These are phyloP conservation scores for Ganoderma resinaceum DNA, from an alignment of 1,284 basidiomycete genomes.

Conservation along the genomic window DNA sequence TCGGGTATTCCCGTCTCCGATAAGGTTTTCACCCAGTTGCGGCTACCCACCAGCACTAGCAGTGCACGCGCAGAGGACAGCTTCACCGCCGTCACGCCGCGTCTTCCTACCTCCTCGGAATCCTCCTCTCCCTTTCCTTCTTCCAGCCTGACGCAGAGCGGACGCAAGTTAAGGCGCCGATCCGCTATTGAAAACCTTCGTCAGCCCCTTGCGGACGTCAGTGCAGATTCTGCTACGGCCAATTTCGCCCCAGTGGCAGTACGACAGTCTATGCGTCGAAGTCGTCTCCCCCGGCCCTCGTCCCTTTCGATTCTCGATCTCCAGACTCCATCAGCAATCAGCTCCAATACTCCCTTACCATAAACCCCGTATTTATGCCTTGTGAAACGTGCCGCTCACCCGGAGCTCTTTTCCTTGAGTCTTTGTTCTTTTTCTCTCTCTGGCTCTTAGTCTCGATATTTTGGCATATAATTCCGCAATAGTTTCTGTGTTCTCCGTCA, in stretches of 20 bases:
- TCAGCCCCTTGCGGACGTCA: background rate
- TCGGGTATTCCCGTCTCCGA: background rate
- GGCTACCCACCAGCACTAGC: background rate
- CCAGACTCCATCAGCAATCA: background rate
- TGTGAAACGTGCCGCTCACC: background rate
- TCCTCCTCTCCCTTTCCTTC: background rate
- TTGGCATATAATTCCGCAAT: background rate
- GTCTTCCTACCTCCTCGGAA: background rate
- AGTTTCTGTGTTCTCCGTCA: background rate
- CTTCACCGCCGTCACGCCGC: constrained; percentile 1
- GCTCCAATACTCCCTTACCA: background rate
- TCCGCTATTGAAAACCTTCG: background rate
- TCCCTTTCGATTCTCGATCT: background rate
- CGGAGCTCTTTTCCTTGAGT: background rate
- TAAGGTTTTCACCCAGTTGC: background rate
- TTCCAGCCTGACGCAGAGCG: background rate
- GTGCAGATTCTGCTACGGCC: background rate
- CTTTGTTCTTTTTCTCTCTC: no score
- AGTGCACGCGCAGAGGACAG: background rate
- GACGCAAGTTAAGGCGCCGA: background rate
- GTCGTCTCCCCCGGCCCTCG: background rate
- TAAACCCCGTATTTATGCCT: background rate
- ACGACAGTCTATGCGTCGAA: background rate
- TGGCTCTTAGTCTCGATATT: background rate
- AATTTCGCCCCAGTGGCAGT: background rate